These are phyloP conservation scores for Trichoderma guizhouense DNA, from an alignment of 2,329 filamentous ascomycete genomes.

Conservation along the genomic window DNA sequence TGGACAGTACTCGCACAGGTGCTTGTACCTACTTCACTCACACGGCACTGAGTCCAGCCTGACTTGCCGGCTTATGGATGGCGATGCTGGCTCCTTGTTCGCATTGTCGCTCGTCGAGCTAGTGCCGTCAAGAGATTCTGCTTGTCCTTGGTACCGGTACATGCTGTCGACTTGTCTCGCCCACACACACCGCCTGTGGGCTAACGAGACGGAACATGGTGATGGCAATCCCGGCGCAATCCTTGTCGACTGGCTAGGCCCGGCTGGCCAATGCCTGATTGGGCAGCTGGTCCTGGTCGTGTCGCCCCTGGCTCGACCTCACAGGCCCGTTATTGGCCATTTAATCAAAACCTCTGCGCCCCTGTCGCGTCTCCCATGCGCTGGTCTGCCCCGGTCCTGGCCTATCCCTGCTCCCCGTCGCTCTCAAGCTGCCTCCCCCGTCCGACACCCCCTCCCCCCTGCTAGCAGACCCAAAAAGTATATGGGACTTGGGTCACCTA, in stretches of 20 bases:
- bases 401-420: conserved; percentile 20
- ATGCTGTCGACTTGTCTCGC: neutral
- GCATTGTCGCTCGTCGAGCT: neutral
- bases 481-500: conserved; percentile 21
- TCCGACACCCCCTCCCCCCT: conserved; percentile 17
- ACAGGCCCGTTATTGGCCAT: conserved; percentile 46
- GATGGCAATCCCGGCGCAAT: conserved; percentile 36
- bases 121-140: neutral
- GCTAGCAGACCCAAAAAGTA: conserved; percentile 16
- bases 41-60: neutral
- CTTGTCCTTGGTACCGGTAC: neutral
- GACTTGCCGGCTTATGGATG: neutral
- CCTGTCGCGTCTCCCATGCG: conserved; percentile 53
- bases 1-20: neutral
- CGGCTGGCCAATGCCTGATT: conserved; percentile 48
- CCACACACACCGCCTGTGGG: conserved; percentile 34
- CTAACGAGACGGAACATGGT: conserved; percentile 29
- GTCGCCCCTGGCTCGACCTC: conserved; percentile 35
- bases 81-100: neutral
- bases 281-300: conserved; percentile 43
- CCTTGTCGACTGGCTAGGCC: conserved; percentile 44
- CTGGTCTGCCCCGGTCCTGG: conserved; percentile 36
- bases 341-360: conserved; percentile 47
- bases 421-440: conserved; percentile 17
- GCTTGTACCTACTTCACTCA: neutral